phyloP scores from a whole-genome alignment of 208 protist genomes.

The Wallacemonas collosoma region DNA sequence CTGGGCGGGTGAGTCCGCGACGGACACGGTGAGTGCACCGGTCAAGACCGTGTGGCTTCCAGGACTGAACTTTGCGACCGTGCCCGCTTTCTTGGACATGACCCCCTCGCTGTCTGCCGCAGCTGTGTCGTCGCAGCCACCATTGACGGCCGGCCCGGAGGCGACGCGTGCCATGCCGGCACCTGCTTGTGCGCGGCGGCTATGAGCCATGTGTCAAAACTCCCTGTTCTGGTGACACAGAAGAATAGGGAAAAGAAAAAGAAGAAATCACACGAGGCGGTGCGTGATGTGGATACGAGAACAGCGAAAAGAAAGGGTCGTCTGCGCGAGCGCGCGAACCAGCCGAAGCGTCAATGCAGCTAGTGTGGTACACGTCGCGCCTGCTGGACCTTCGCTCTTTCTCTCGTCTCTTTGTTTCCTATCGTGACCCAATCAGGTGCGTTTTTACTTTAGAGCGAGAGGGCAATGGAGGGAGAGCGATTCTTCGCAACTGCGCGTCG shows the following conservation, averaged over 20 bases:
- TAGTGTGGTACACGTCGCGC: too few species aligned
- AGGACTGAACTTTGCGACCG: constrained; percentile 21
- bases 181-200: neutral
- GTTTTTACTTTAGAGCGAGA: too few species aligned
- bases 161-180: neutral
- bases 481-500: too few species aligned
- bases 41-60: constrained; percentile 38
- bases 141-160: neutral
- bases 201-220: neutral
- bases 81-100: constrained; percentile 25
- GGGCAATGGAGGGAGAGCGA: too few species aligned
- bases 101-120: neutral
- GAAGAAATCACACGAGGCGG: neutral
- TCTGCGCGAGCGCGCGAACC: too few species aligned
- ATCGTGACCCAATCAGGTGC: too few species aligned
- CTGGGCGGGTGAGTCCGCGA: constrained; percentile 21
- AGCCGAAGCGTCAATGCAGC: too few species aligned
- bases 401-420: too few species aligned
- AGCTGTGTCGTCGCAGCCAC: neutral
- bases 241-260: neutral
- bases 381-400: too few species aligned
- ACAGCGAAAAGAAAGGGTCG: neutral
- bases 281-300: neutral
- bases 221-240: neutral
- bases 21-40: constrained; percentile 9